phyloP scores from a whole-genome alignment of 208 protist species.

The Crithidia fasciculata region DNA sequence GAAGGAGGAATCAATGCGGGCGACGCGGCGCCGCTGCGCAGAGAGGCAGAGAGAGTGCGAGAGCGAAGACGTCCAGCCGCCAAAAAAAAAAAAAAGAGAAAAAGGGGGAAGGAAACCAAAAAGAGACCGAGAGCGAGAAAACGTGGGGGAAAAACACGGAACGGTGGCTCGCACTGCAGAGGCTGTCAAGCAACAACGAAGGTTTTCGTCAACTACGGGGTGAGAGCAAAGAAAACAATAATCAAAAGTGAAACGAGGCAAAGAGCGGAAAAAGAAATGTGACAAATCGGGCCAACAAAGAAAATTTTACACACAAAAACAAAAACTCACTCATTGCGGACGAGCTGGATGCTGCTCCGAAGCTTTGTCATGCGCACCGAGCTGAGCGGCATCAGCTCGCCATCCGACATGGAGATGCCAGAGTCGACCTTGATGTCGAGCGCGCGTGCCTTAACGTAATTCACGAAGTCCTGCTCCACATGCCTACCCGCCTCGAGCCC shows the following conservation, averaged over 20 bases:
- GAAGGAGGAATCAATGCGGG: background rate
- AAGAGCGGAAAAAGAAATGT: background rate
- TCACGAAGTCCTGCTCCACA: conserved; percentile 62
- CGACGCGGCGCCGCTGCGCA: background rate
- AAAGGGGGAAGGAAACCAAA: background rate
- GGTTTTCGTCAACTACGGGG: background rate
- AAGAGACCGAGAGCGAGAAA: no score
- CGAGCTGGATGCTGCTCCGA: conserved; percentile 50
- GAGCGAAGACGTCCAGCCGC: background rate
- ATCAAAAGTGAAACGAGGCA: background rate
- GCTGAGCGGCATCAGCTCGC: conserved; percentile 82
- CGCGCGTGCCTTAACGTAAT: conserved; percentile 84
- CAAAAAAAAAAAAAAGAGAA: background rate
- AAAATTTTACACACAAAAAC: no score
- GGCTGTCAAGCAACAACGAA: background rate
- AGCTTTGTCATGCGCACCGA: conserved; percentile 71
- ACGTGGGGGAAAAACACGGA: no score
- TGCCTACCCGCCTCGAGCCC: conserved; percentile 67
- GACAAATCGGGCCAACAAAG: no score
- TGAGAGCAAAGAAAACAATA: conserved; percentile 1
- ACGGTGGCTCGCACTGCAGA: no score
- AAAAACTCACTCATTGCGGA: conserved; percentile 62
- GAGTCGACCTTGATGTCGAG: conserved; percentile 78
- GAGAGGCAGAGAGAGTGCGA: background rate
- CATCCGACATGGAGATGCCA: conserved; percentile 82